phyloP scores from a whole-genome alignment of 2,329 filamentous ascomycete species.

The Scolecobasidium constrictum region DNA sequence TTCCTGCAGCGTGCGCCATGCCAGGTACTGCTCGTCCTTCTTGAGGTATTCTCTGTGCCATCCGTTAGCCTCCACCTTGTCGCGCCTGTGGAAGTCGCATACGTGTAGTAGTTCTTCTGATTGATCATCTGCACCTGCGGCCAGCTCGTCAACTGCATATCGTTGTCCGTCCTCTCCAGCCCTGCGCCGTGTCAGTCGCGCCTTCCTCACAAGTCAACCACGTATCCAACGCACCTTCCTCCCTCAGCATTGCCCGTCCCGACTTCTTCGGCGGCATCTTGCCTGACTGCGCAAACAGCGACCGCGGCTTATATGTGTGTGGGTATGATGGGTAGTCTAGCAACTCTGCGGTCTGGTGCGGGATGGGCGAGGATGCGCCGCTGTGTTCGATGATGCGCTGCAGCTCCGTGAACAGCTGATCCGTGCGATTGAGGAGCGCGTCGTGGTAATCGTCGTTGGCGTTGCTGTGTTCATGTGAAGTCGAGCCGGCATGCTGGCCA shows the following conservation, averaged over 20 bases:
- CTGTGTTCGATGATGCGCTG: background rate
- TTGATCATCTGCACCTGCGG: slow-evolving; percentile 89
- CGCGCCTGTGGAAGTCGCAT: slow-evolving; percentile 18
- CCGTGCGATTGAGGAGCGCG: background rate
- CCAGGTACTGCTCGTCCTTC: slow-evolving; percentile 90
- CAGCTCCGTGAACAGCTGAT: slow-evolving; percentile 6
- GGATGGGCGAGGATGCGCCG: background rate
- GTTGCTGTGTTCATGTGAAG: background rate
- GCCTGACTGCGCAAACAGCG: too few relatives aligned
- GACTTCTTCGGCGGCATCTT: slow-evolving; percentile 58
- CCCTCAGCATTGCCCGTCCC: slow-evolving; percentile 48
- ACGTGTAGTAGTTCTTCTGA: slow-evolving; percentile 99
- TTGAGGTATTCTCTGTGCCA: slow-evolving; percentile 81
- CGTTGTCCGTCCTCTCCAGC: slow-evolving; percentile 93
- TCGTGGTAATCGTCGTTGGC: too few relatives aligned
- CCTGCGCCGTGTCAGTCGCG: slow-evolving; percentile 43
- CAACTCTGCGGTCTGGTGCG: too few relatives aligned
- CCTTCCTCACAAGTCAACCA: slow-evolving; percentile 4
- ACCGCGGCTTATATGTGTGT: background rate
- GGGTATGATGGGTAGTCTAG: too few relatives aligned
- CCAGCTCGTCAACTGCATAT: slow-evolving; percentile 92
- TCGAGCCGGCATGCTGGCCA: background rate
- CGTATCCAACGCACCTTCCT: slow-evolving; percentile 37
- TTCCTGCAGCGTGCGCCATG: slow-evolving; percentile 78
- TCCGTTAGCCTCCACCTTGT: slow-evolving; percentile 3